Percentiles rank a stretch among this genome's conserved stretches.
Evolutionary conservation across 345 rosid species (phyloP).

Genomic region (Aquilaria sinensis): DNA sequence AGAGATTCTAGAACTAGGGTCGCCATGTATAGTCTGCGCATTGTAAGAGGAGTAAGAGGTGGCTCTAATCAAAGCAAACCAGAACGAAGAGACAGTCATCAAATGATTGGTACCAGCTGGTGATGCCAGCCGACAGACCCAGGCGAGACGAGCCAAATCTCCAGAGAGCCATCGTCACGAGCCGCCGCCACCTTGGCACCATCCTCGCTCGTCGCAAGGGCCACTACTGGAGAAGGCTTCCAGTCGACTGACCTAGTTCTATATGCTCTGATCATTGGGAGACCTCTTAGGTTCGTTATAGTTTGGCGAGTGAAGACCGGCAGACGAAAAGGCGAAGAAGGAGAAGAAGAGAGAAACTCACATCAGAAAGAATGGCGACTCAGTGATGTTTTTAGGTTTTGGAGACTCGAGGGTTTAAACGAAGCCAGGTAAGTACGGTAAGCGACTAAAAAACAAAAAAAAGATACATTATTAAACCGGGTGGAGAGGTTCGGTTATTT

Average conservation of each 20-base stretch:
- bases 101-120: conserved; percentile 52
- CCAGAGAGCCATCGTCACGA: conserved; percentile 89
- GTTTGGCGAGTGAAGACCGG: no score
- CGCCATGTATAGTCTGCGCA: conserved; percentile 73
- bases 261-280: conserved; percentile 46
- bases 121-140: conserved; percentile 98
- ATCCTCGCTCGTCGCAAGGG: conserved; percentile 76
- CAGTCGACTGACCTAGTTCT: conserved; percentile 71
- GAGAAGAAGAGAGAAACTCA: no score
- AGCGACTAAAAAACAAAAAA: no score
- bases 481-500: no score
- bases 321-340: no score
- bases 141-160: conserved; percentile 96
- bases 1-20: conserved; percentile 65
- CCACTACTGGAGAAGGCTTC: conserved; percentile 87
- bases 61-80: not conserved
- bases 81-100: not conserved
- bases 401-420: no score
- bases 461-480: no score
- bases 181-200: conserved; percentile 79
- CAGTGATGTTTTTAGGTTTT: no score
- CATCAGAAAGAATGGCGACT: no score
- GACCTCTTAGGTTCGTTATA: no score
- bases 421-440: no score
- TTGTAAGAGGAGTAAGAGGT: conserved; percentile 5